These are phyloP conservation scores for Ramaria rubella DNA, from an alignment of 768 basidiomycete genomes.

Conservation along the genomic window DNA sequence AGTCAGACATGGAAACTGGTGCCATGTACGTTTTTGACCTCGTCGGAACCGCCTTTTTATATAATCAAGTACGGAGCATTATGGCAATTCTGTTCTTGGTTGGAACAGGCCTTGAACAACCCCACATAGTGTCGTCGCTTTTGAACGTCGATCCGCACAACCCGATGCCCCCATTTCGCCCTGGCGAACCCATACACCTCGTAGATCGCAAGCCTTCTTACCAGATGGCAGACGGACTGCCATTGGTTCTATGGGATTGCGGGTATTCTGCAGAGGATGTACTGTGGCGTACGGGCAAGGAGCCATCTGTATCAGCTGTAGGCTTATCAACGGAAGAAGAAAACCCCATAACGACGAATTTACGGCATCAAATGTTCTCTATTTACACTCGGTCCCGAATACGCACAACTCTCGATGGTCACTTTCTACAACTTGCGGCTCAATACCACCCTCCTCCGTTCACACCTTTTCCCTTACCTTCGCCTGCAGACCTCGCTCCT, in stretches of 20 bases:
- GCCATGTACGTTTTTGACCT: slow-evolving; percentile 73
- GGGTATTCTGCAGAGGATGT: slow-evolving; percentile 61
- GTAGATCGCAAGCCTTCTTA: slow-evolving; percentile 79
- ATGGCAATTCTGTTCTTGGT: slow-evolving; percentile 88
- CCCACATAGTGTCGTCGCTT: slow-evolving; percentile 61
- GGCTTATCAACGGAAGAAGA: slow-evolving; percentile 16
- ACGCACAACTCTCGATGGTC: slow-evolving; percentile 52
- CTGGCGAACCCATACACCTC: slow-evolving; percentile 35
- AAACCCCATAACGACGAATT: slow-evolving; percentile 25
- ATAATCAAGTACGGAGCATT: slow-evolving; percentile 94
- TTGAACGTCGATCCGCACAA: slow-evolving; percentile 56
- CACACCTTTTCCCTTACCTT: slow-evolving; percentile 32
- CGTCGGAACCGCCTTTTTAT: slow-evolving; percentile 82
- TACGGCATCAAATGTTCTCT: slow-evolving; percentile 48
- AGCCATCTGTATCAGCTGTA: slow-evolving; percentile 26
- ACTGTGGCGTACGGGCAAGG: slow-evolving; percentile 60
- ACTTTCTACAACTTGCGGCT: slow-evolving; percentile 56
- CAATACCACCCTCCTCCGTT: slow-evolving; percentile 41
- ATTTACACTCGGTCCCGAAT: slow-evolving; percentile 57
- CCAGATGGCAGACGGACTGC: slow-evolving; percentile 88
- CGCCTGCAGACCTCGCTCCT: slow-evolving; percentile 17
- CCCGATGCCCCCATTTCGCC: slow-evolving; percentile 30
- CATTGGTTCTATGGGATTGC: slow-evolving; percentile 90
- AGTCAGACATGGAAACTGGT: slow-evolving; percentile 15
- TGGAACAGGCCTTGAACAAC: slow-evolving; percentile 71